Percentiles rank a stretch among this genome's conserved stretches.
These are phyloP conservation scores for Nyctanthes arbortristis DNA, from an alignment of 257 asterid genomes.

Conservation along the genomic window DNA sequence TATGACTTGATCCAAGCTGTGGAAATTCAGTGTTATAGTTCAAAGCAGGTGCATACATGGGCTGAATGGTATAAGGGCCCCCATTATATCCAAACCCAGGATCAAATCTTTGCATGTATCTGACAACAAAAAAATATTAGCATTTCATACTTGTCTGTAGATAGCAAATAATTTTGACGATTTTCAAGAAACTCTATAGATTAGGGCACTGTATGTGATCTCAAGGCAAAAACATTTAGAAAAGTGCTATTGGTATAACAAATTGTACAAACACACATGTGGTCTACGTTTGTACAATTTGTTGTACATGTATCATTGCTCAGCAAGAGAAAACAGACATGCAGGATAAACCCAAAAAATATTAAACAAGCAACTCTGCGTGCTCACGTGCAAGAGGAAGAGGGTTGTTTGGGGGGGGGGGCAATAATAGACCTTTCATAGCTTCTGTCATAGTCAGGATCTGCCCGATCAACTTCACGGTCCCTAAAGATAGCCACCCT, in stretches of 20 bases:
- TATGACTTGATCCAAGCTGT: conserved; percentile 78
- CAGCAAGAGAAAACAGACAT: no score
- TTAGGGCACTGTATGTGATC: conserved; percentile 8
- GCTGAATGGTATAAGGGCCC: conserved; percentile 82
- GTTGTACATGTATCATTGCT: no score
- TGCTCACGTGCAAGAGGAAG: no score
- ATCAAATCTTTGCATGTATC: conserved; percentile 97
- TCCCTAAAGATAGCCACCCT: conserved; percentile 96
- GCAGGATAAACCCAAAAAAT: no score
- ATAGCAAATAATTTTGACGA: background rate
- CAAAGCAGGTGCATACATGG: conserved; percentile 92
- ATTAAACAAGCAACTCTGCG: no score
- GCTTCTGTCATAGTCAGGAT: conserved; percentile 93
- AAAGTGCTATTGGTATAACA: no score
- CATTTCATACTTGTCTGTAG: conserved; percentile 8
- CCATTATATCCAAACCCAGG: conserved; percentile 95
- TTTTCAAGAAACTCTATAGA: conserved; percentile 15
- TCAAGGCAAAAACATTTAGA: background rate
- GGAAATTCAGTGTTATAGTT: conserved; percentile 96
- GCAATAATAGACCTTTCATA: conserved; percentile 68
- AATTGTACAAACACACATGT: no score
- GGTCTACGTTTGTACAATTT: no score
- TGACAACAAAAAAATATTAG: conserved; percentile 28
- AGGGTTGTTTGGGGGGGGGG: no score
- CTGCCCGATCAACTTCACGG: conserved; percentile 90